Percentiles rank a stretch among this genome's conserved stretches.
phyloP scores from a whole-genome alignment of 192 early-diverging fungal genomes.

The Coemansia sp. region DNA sequence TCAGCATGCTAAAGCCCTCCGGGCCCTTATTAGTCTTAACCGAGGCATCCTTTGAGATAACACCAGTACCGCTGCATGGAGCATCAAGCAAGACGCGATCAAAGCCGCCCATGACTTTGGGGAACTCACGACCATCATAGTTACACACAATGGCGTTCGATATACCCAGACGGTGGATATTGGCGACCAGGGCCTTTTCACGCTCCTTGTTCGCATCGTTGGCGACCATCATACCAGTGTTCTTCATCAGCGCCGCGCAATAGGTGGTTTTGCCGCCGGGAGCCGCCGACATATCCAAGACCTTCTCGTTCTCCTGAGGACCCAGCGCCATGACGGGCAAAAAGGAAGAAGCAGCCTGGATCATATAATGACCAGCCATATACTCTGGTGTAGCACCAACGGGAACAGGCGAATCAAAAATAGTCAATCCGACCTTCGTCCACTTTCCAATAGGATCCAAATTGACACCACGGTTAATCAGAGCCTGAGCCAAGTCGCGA shows the following conservation, averaged over 20 bases:
- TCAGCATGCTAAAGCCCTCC: conserved; percentile 91
- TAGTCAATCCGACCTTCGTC: conserved; percentile 96
- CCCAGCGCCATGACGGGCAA: conserved; percentile 95
- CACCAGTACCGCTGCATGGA: conserved; percentile 98
- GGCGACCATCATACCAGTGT: conserved; percentile 96
- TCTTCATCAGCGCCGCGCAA: conserved; percentile 94
- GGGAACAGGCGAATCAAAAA: conserved; percentile 95
- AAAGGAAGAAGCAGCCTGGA: conserved; percentile 98
- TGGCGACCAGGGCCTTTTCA: conserved; percentile 87
- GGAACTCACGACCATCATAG: conserved; percentile 98
- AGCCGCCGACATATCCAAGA: conserved; percentile 97
- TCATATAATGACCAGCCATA: conserved; percentile 98
- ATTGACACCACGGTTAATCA: conserved; percentile 96
- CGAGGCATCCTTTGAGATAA: conserved; percentile 97
- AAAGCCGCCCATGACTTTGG: conserved; percentile 94
- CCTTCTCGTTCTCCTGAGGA: conserved; percentile 92
- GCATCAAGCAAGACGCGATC: conserved; percentile 97
- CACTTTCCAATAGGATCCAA: conserved; percentile 99
- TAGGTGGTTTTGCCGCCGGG: conserved; percentile 99
- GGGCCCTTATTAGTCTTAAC: conserved; percentile 96
- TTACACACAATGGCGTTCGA: conserved; percentile 90
- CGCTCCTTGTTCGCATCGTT: conserved; percentile 97
- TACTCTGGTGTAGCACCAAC: conserved; percentile 99
- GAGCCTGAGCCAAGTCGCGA: conserved; percentile 91
- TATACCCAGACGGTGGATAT: conserved; percentile 88